phyloP scores from a whole-genome alignment of 768 basidiomycete genomes.

The Trametes punicea region DNA sequence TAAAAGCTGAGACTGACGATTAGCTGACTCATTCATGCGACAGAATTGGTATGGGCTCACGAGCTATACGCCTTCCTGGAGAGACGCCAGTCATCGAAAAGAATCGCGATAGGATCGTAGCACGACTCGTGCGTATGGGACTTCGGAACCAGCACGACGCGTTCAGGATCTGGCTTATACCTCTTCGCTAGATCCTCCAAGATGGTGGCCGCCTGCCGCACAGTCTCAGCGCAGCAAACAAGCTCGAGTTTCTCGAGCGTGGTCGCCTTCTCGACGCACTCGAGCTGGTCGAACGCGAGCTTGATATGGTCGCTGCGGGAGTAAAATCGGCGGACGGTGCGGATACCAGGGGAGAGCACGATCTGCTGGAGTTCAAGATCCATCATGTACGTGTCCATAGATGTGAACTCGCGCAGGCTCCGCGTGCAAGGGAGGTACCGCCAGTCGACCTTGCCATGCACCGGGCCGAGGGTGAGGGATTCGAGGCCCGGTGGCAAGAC shows the following conservation, averaged over 20 bases:
- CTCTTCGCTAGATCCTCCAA: background rate
- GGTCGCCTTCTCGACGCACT: slow-evolving; percentile 25
- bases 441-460: slow-evolving; percentile 34
- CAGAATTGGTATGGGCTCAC: too few species aligned
- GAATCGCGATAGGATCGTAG: background rate
- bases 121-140: background rate
- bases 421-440: slow-evolving; percentile 24
- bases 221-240: slow-evolving; percentile 18
- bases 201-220: background rate
- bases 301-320: slow-evolving; percentile 12
- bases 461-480: slow-evolving; percentile 33
- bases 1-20: background rate
- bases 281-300: slow-evolving; percentile 31
- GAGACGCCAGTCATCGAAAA: background rate
- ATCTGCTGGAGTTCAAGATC: slow-evolving; percentile 35
- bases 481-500: slow-evolving; percentile 32
- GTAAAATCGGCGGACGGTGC: slow-evolving; percentile 29
- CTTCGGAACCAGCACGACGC: slow-evolving; percentile 7
- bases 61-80: background rate
- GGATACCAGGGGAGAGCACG: slow-evolving; percentile 30
- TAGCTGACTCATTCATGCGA: background rate
- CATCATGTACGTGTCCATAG: slow-evolving; percentile 33
- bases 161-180: slow-evolving; percentile 2
- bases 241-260: slow-evolving; percentile 30
- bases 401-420: slow-evolving; percentile 31